Evolutionary conservation across 768 basidiomycete genomes (phyloP).

Genomic region (Hypsizygus marmoreus): DNA sequence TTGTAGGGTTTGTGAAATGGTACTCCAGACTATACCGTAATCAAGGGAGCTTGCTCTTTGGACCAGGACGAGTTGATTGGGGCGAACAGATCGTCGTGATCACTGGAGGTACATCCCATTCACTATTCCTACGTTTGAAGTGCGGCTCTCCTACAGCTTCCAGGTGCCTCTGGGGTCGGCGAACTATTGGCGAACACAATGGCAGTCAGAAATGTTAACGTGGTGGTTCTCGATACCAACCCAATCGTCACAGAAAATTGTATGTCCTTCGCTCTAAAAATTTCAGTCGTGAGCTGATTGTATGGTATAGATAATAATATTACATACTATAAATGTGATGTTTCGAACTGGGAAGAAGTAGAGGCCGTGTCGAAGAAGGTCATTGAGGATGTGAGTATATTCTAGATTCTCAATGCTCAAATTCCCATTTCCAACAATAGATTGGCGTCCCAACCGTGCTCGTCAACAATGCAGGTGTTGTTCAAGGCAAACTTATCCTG

Average conservation of each 20-base stretch:
- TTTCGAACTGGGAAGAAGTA: constrained; percentile 88
- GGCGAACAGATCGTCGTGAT: constrained; percentile 86
- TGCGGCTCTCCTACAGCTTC: not conserved
- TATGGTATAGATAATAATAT: constrained; percentile 67
- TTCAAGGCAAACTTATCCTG: constrained; percentile 83
- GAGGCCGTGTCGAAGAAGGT: constrained; percentile 72
- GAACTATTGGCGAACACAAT: constrained; percentile 86
- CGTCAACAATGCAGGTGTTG: constrained; percentile 94
- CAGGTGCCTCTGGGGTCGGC: constrained; percentile 89
- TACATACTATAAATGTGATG: constrained; percentile 86
- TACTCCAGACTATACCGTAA: constrained; percentile 75
- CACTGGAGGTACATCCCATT: constrained; percentile 71
- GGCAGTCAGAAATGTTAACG: constrained; percentile 76
- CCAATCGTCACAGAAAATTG: constrained; percentile 78
- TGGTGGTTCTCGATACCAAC: constrained; percentile 85
- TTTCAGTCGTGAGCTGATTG: not conserved
- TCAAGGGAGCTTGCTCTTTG: constrained; percentile 64
- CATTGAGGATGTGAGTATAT: constrained; percentile 64
- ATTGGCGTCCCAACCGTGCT: constrained; percentile 88
- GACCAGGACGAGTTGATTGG: constrained; percentile 74
- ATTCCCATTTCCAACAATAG: constrained; percentile 36
- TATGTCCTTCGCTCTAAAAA: constrained; percentile 31
- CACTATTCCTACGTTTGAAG: not conserved
- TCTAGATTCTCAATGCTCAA: not conserved
- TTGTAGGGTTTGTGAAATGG: constrained; percentile 69